Percentiles rank a stretch among this genome's conserved stretches.
phyloP scores from a whole-genome alignment of 108 stramenopile genomes.

The Nannochloropsis oceanica region DNA sequence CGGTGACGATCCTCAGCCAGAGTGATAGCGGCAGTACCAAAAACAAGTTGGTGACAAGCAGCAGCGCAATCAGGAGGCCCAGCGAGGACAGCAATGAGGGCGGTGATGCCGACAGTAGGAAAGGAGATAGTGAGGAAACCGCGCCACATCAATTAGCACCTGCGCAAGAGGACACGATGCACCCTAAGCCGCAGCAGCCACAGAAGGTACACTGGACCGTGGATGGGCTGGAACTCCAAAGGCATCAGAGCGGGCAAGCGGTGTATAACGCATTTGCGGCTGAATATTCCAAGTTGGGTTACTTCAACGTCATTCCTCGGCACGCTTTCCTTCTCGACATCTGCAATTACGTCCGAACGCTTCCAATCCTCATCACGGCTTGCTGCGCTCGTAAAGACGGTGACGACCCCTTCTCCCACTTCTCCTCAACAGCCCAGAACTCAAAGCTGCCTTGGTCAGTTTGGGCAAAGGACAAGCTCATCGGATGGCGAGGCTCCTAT shows the following conservation, averaged over 20 bases:
- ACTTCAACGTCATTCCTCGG: neutral
- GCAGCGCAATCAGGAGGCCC: neutral
- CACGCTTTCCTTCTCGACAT: neutral
- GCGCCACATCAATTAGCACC: no score
- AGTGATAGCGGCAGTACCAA: no score
- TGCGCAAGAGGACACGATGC: no score
- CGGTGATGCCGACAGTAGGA: neutral
- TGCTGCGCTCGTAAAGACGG: neutral
- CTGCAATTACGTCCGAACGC: neutral
- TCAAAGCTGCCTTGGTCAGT: no score
- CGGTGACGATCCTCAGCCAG: neutral
- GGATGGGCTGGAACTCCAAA: neutral
- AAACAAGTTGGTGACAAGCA: no score
- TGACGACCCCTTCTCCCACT: neutral
- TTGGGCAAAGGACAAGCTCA: no score
- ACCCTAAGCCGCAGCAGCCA: neutral
- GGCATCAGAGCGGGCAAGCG: neutral
- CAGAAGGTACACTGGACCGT: neutral
- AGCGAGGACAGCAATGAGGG: neutral
- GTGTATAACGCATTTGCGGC: neutral
- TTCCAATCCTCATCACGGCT: neutral
- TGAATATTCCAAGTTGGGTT: neutral
- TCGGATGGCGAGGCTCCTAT: no score
- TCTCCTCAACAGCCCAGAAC: no score
- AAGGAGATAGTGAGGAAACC: neutral